Evolutionary conservation across 495 filamentous ascomycete species (phyloP).

Genomic region (Podospora conica): DNA sequence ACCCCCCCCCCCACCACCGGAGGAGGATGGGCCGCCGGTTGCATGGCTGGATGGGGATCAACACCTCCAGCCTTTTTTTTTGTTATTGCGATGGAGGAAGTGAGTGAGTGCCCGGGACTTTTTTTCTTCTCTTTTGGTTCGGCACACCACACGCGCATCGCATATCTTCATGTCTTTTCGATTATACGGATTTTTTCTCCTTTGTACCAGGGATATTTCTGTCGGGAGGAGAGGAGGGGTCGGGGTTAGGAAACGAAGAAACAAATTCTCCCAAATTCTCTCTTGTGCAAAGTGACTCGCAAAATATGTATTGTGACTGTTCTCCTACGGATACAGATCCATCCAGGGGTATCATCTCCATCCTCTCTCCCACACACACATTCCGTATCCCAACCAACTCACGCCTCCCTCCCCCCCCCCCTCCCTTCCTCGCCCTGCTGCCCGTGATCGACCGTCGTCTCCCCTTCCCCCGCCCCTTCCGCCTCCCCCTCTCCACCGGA

Average conservation of each 20-base stretch:
- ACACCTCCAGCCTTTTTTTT: not conserved
- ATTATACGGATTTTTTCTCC: conserved; percentile 24
- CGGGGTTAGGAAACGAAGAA: conserved; percentile 9
- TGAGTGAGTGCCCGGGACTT: not conserved
- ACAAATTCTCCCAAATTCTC: conserved; percentile 23
- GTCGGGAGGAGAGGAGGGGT: conserved; percentile 22
- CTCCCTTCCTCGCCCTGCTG: not conserved
- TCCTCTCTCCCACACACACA: not conserved
- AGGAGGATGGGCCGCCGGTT: conserved; percentile 3
- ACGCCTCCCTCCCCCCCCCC: not conserved
- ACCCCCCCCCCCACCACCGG: conserved; percentile 9
- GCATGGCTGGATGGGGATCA: not conserved
- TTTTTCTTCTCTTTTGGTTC: not conserved
- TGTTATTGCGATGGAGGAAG: not conserved
- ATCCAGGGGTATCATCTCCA: not conserved
- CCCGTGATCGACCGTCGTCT: not conserved
- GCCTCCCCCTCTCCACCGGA: conserved; percentile 19
- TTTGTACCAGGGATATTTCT: conserved; percentile 24
- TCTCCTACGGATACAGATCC: not conserved
- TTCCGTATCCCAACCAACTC: not conserved
- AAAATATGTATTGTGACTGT: not conserved
- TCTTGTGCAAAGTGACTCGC: not conserved
- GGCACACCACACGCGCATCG: not conserved
- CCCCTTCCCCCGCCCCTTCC: conserved; percentile 1
- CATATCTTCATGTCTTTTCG: conserved; percentile 16